Conservation (phyloP, 768 basidiomycete genomes). For the Neoboletus subvelutipes region DNA sequence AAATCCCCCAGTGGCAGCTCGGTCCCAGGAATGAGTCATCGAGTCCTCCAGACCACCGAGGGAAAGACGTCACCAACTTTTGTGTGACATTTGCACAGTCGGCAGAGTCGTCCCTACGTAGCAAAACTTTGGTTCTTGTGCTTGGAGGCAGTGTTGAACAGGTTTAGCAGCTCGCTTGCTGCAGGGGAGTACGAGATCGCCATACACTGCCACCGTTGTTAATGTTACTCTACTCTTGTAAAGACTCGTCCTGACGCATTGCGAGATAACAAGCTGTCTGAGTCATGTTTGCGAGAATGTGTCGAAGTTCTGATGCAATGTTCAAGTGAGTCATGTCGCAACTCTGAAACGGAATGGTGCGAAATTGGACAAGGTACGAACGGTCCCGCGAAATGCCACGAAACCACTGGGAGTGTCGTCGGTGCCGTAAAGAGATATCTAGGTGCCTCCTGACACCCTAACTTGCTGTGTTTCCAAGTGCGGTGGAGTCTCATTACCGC, state of each 20-base stretch:
- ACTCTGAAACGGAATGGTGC: not conserved
- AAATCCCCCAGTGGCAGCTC: not conserved
- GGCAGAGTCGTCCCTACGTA: too few relatives aligned
- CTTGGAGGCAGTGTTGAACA: slow-evolving; percentile 7
- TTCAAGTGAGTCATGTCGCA: not conserved
- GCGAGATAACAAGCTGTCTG: not conserved
- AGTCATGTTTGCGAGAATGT: too few relatives aligned
- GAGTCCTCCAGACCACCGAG: not conserved
- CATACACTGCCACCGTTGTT: slow-evolving; percentile 1
- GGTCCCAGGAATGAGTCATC: not conserved
- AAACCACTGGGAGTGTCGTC: too few relatives aligned
- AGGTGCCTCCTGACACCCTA: slow-evolving; percentile 19
- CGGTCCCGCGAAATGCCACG: slow-evolving; percentile 9
- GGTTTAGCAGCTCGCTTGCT: not conserved
- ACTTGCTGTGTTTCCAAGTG: slow-evolving; percentile 1
- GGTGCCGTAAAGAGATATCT: slow-evolving; percentile 5
- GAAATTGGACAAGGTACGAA: not conserved
- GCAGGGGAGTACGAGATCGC: not conserved
- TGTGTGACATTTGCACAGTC: not conserved
- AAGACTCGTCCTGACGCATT: too few relatives aligned
- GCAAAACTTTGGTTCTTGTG: not conserved
- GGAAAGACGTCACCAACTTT: not conserved
- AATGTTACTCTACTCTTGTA: not conserved
- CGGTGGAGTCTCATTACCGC: not conserved
- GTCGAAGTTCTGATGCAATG: not conserved